Conservation (phyloP, 2,329 filamentous ascomycete genomes). For the Trichoderma gracile region DNA sequence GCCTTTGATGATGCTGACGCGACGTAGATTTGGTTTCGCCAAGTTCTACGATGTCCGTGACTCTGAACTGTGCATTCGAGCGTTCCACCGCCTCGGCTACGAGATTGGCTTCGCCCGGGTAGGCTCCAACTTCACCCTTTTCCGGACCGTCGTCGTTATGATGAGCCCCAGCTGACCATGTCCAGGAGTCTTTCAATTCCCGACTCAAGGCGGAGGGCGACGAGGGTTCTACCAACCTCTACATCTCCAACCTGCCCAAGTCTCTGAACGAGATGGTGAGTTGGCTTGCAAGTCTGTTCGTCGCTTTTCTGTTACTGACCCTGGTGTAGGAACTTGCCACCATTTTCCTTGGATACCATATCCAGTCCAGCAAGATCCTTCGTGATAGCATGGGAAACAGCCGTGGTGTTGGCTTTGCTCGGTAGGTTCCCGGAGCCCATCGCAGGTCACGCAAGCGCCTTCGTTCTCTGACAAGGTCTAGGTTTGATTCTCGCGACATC, state of each 20-base stretch:
- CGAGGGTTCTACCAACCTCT: conserved; percentile 87
- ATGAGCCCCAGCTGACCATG: conserved; percentile 17
- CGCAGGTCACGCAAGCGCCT: too few relatives aligned
- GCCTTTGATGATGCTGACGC: conserved; percentile 11
- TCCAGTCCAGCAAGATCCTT: conserved; percentile 92
- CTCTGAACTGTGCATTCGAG: conserved; percentile 93
- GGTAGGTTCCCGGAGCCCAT: conserved; percentile 57
- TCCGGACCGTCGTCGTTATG: neutral
- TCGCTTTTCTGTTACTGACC: neutral
- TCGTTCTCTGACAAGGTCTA: neutral
- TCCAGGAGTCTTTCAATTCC: conserved; percentile 93
- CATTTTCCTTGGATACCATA: conserved; percentile 77
- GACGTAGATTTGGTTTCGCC: conserved; percentile 88
- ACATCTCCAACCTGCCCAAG: conserved; percentile 95
- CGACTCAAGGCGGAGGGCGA: conserved; percentile 96
- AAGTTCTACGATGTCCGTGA: conserved; percentile 87
- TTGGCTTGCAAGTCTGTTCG: conserved; percentile 27
- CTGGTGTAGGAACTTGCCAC: conserved; percentile 65
- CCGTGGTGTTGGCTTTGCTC: conserved; percentile 94
- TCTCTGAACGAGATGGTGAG: conserved; percentile 85
- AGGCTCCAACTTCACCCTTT: conserved; percentile 37
- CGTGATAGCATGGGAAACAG: conserved; percentile 89
- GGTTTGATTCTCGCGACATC: conserved; percentile 80
- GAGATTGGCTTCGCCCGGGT: conserved; percentile 97
- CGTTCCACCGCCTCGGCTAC: conserved; percentile 91